Base-by-base conservation (phyloP, 129 eudicot genomes). In the Chrysanthemum makinoi region DNA sequence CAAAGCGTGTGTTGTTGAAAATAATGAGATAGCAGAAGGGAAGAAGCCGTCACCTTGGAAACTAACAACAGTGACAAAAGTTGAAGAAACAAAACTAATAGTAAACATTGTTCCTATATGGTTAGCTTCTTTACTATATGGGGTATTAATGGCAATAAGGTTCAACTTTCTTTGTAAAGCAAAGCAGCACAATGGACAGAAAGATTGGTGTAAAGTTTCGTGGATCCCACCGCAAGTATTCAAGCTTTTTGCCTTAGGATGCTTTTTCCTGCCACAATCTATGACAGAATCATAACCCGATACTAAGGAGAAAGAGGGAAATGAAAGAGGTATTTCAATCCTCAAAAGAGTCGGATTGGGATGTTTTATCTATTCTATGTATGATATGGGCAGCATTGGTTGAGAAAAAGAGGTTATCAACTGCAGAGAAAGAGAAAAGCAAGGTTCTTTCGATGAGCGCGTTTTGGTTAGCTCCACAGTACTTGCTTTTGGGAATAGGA, bases 11-110 rank as follows among this genome's bases (percentile, higher is more conserved):
- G 72, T 81, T 11, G 15, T 81, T 64, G 81, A 63, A 60, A 68
- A 30, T 22, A 28, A 75, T 13, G 73, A 80, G 9, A 54, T 57
- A 28, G 6, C 74, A 4, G 35, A 49, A 49, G 73, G 44, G 52
- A 70, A 75, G 44, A 48, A 79, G 72, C 68, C 46, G 2, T 72
- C 72, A 18, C 74, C 77, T 13, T 81, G 86, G 89, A 84, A 33
- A 55, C 81, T 84, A 47, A 33, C 79, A 8, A 83, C 91, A 5
- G 74, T 83, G 19, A 86, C 82, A 26, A 59, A 75, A 62, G 91
- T 86, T 5, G 91, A 86, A 65, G 91, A 86, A 54, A 62, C 70
- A 6, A 86, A 83, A 62, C 89, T 87, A 10, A 39, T 87, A 20
- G 19, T 79, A 15, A 78, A 65, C 74, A 69, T 81, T 62, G 58